Evolutionary conservation across 2,329 filamentous ascomycete species (phyloP).

Genomic region (Colletotrichum lindemuthianum): DNA sequence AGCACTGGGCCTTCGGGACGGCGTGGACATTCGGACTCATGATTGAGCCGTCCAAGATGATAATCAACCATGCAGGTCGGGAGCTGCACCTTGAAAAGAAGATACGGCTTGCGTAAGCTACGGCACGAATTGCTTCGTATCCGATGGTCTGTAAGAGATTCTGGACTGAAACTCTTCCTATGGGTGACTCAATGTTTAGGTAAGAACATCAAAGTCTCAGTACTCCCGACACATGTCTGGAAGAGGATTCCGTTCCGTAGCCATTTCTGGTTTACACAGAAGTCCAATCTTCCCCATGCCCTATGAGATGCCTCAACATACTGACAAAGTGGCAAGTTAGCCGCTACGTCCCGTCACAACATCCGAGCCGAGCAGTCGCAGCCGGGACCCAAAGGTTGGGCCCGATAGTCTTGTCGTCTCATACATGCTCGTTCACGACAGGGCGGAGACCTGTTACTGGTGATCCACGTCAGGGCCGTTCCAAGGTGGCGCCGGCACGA

Average conservation of each 20-base stretch:
- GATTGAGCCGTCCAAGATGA: slow-evolving; percentile 14
- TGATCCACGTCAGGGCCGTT: slow-evolving; percentile 5
- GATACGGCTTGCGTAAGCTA: slow-evolving; percentile 20
- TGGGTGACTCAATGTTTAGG: no score
- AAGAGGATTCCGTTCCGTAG: no score
- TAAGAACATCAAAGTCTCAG: no score
- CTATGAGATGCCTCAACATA: no score
- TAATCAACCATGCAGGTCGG: slow-evolving; percentile 10
- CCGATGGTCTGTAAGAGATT: no score
- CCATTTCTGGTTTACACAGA: no score
- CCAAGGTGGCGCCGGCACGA: slow-evolving; percentile 7
- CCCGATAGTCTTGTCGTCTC: slow-evolving; percentile 12
- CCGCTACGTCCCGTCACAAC: slow-evolving; percentile 20
- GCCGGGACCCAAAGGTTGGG: slow-evolving; percentile 9
- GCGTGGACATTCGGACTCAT: slow-evolving; percentile 5
- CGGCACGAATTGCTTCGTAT: slow-evolving; percentile 7
- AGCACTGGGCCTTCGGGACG: no score
- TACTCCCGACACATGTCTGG: no score
- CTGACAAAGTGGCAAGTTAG: background rate
- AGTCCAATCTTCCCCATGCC: no score
- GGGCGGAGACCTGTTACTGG: slow-evolving; percentile 3
- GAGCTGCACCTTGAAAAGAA: background rate
- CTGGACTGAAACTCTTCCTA: no score
- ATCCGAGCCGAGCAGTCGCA: slow-evolving; percentile 24
- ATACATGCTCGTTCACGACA: slow-evolving; percentile 1